Base-by-base conservation (phyloP, 106 monocot genomes). In the Dendrobium catenatum region DNA sequence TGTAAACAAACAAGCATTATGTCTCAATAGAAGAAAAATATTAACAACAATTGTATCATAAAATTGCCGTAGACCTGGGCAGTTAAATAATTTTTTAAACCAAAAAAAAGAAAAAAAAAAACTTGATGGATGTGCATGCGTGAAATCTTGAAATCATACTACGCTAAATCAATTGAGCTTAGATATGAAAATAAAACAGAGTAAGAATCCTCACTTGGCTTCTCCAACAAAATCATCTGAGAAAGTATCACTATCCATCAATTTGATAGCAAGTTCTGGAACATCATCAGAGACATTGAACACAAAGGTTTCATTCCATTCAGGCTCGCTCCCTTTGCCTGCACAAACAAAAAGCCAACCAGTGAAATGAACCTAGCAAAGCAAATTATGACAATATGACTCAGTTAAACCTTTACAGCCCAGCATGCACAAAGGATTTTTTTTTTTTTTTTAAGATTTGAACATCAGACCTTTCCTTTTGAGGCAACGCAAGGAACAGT, bases 291-390 rank as follows among this genome's bases (percentile, higher is more conserved):
- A 86, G 20, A 88, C 80, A 20, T 72, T 88, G 80, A 91, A 91
- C 1, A 86, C 59, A 77, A 91, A 91, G 46, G 80, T 91, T 78
- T 91, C 91, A 40, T 91, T 86, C 91, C 91, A 91, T 84, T 88
- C 88, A 49, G 88, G 91, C 16, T 91, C 78, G 66, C 82, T 59
- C 46, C 83, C 83, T 58, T 79, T 78, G 24, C 79, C 83, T 83
- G 77, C 44, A 83, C 6, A 76, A 29, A 55, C 24, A 77, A 44
- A 77, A 77, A 54, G 9, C 48, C 2, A 76, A 31, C 8, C 55
- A 27, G 19, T 26, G 27, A 19, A n/a, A 80, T 46, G 5, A 67
- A 82, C 43, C 4, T n/a, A 44, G 43, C 9, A 74, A 74, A 74
- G 0, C 3, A 61, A 74, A 43, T 43, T 19, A 74, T 74, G 43